Percentiles rank a stretch among this genome's conserved stretches.
These are phyloP conservation scores for Lathyrus sativus DNA, from an alignment of 306 rosid species.

Conservation along the genomic window DNA sequence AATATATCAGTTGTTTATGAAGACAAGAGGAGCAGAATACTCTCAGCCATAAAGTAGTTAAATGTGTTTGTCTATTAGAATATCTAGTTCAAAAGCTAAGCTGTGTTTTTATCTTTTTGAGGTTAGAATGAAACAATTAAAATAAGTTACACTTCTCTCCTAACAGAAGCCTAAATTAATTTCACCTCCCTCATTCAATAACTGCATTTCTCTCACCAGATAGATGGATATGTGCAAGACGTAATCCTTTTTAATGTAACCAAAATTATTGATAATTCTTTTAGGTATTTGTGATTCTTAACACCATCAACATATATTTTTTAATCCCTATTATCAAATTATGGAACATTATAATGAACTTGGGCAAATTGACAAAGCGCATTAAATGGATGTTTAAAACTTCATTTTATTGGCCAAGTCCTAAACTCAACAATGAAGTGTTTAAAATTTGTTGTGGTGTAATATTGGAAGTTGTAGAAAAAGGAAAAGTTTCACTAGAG, in stretches of 20 bases:
- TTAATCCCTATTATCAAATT: neutral
- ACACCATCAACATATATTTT: neutral
- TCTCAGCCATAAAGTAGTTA: neutral
- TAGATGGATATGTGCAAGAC: neutral
- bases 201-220: neutral
- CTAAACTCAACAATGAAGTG: neutral
- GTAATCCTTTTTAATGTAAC: neutral
- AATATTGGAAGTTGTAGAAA: conserved; percentile 1
- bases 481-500: neutral
- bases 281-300: conserved; percentile 3
- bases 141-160: neutral
- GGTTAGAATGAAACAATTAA: neutral
- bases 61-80: neutral
- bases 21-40: neutral
- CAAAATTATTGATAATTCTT: conserved; percentile 3
- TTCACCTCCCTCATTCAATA: neutral
- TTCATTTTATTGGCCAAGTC: neutral
- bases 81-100: conserved; percentile 9
- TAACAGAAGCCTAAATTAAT: conserved; percentile 2
- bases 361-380: neutral
- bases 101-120: conserved; percentile 11
- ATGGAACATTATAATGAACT: conserved; percentile 5
- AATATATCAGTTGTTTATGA: neutral
- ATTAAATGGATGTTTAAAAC: too few relatives aligned
- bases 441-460: neutral